phyloP scores from a whole-genome alignment of 306 rosid species.

The Luffa acutangula region DNA sequence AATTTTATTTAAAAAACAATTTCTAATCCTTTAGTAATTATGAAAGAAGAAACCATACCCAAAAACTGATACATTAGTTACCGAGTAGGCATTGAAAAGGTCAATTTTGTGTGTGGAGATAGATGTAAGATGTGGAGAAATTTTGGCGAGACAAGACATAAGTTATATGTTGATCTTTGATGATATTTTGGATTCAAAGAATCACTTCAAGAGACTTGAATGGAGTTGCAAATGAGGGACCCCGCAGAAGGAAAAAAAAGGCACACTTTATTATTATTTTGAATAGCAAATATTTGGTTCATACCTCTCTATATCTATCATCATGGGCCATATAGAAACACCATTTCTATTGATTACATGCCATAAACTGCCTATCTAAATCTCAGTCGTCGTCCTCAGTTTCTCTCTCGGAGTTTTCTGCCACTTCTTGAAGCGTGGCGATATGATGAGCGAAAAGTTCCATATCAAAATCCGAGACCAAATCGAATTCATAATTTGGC shows the following conservation, averaged over 20 bases:
- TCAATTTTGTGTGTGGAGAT: no score
- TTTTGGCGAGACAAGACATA: no score
- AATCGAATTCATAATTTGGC: conserved; percentile 22
- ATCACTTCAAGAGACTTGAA: neutral
- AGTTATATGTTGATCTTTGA: no score
- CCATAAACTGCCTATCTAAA: neutral
- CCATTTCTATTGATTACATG: neutral
- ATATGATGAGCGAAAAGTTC: conserved; percentile 27
- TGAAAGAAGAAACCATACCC: no score
- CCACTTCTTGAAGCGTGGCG: conserved; percentile 17
- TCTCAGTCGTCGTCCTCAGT: neutral
- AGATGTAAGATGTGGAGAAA: no score
- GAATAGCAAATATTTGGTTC: neutral
- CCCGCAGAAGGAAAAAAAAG: no score
- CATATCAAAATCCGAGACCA: conserved; percentile 17
- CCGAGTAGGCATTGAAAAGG: neutral
- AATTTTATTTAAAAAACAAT: neutral
- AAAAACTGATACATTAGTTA: no score
- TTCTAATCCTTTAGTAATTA: neutral
- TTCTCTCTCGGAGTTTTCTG: neutral
- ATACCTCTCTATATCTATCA: neutral
- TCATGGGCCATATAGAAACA: neutral
- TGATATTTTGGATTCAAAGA: no score
- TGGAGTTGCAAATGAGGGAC: neutral
- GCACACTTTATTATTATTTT: neutral